Evolutionary conservation across 768 basidiomycete genomes (phyloP).

Genomic region (Chalciporus sphaerocephalus): DNA sequence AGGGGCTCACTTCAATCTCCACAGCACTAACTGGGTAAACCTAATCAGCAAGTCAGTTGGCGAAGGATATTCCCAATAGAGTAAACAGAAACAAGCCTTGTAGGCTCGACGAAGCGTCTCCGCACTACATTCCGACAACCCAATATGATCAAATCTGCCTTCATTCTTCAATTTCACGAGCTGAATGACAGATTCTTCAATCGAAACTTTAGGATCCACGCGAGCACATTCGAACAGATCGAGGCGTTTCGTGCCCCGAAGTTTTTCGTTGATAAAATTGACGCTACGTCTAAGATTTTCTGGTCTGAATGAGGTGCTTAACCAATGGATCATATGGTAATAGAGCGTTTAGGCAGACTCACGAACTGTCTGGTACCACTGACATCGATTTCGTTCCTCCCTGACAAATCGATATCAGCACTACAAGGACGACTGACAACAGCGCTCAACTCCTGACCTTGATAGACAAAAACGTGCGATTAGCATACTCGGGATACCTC

Average conservation of each 20-base stretch:
- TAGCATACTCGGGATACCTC: constrained; percentile 32
- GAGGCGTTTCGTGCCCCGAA: constrained; percentile 50
- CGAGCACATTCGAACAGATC: constrained; percentile 59
- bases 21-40: constrained; percentile 50
- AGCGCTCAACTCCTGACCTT: too few species aligned
- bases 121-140: constrained; percentile 49
- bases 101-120: constrained; percentile 40
- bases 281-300: constrained; percentile 48
- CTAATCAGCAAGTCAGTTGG: too few species aligned
- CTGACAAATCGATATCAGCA: too few species aligned
- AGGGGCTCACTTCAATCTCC: constrained; percentile 62
- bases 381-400: not conserved
- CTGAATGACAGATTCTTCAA: constrained; percentile 44
- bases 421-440: too few species aligned
- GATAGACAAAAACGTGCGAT: constrained; percentile 27
- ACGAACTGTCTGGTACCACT: constrained; percentile 27
- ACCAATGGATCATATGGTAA: not conserved
- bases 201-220: constrained; percentile 37
- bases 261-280: constrained; percentile 38
- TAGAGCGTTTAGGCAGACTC: constrained; percentile 11
- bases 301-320: constrained; percentile 17
- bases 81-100: not conserved
- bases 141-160: constrained; percentile 44
- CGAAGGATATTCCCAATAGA: too few species aligned
- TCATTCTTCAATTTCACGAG: constrained; percentile 39